These are phyloP conservation scores for Synchytrium microbalum DNA, from an alignment of 371 early-diverging fungal species.

Conservation along the genomic window DNA sequence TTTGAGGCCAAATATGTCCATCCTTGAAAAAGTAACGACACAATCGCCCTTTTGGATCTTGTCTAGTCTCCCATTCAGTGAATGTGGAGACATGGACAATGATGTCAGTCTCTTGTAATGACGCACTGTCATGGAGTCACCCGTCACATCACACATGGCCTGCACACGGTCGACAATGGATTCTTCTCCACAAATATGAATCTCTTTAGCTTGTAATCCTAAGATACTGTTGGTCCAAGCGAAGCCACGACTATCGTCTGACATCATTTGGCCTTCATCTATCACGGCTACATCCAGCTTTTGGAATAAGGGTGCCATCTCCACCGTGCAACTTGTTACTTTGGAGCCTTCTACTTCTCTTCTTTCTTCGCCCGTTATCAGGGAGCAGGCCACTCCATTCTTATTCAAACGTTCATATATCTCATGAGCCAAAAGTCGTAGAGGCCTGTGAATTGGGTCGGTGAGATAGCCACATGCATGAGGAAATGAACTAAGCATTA, in stretches of 20 bases:
- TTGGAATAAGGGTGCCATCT: constrained; percentile 68
- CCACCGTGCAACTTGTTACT: constrained; percentile 69
- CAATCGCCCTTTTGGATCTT: constrained; percentile 75
- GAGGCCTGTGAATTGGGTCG: constrained; percentile 87
- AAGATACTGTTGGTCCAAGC: constrained; percentile 91
- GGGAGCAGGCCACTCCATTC: constrained; percentile 64
- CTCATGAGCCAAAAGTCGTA: constrained; percentile 89
- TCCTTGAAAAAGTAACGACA: constrained; percentile 80
- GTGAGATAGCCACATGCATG: too few relatives aligned
- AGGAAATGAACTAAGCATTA: too few relatives aligned
- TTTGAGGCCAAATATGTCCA: constrained; percentile 68
- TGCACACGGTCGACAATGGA: constrained; percentile 77
- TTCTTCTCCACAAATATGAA: constrained; percentile 92
- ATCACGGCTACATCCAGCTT: constrained; percentile 81
- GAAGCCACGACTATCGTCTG: constrained; percentile 82
- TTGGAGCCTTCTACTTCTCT: constrained; percentile 45
- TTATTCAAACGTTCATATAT: constrained; percentile 77
- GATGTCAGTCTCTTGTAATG: constrained; percentile 72
- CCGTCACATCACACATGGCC: constrained; percentile 55
- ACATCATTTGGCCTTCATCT: constrained; percentile 95
- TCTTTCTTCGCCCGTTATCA: constrained; percentile 89
- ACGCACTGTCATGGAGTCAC: constrained; percentile 68
- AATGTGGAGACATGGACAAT: constrained; percentile 43
- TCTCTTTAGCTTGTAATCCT: constrained; percentile 65
- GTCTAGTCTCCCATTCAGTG: constrained; percentile 46